These are phyloP conservation scores for Oemleria cerasiformis DNA, from an alignment of 306 rosid genomes.

Conservation along the genomic window DNA sequence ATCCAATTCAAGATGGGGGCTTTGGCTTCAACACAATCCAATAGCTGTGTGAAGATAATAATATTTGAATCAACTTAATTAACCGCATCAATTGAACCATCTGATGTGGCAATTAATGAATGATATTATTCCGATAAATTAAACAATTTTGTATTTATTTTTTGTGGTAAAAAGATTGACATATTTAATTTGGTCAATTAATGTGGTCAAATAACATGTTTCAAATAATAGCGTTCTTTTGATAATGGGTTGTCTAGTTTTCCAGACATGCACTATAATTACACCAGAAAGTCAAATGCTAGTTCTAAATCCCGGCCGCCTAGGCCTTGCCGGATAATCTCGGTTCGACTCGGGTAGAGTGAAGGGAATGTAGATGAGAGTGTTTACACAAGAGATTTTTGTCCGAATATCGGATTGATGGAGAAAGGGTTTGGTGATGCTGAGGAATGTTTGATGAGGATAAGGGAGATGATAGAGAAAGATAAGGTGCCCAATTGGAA, in stretches of 20 bases:
- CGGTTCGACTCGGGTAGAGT: slow-evolving; percentile 83
- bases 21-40: slow-evolving; percentile 13
- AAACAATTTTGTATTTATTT: too few relatives aligned
- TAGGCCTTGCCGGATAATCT: slow-evolving; percentile 76
- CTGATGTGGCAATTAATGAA: too few relatives aligned
- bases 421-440: slow-evolving; percentile 55
- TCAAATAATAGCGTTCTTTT: too few relatives aligned
- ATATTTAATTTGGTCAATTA: too few relatives aligned
- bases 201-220: too few relatives aligned
- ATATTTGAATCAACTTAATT: too few relatives aligned
- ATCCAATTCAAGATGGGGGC: background rate
- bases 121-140: too few relatives aligned
- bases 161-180: too few relatives aligned
- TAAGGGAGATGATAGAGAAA: slow-evolving; percentile 46
- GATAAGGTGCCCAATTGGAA: slow-evolving; percentile 51
- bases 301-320: slow-evolving; percentile 40
- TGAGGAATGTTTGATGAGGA: slow-evolving; percentile 48
- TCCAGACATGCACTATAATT: slow-evolving; percentile 45
- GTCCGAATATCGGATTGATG: slow-evolving; percentile 67
- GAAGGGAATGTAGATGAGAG: slow-evolving; percentile 79
- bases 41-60: slow-evolving; percentile 33
- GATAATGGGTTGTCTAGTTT: slow-evolving; percentile 36
- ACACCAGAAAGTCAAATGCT: background rate
- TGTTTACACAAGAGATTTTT: slow-evolving; percentile 58
- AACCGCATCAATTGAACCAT: too few relatives aligned